A percentile compares a stretch with the other conserved stretches of the same genome.
phyloP scores from a whole-genome alignment of 805 yeast species.

The Tetrapisispora fleetii region DNA sequence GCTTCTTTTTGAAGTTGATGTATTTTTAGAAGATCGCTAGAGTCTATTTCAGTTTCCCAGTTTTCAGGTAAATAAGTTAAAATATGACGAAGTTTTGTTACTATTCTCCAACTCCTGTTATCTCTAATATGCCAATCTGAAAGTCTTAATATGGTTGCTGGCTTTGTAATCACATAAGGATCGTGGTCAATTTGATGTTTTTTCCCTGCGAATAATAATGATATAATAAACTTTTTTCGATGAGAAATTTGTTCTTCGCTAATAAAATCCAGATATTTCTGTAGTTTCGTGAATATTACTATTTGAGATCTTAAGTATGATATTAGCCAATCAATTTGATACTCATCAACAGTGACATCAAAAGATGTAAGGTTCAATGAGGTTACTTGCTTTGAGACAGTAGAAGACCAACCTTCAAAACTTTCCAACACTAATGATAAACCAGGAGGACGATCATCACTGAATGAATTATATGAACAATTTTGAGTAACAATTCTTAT shows the following conservation, averaged over 20 bases:
- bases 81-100: constrained; percentile 71
- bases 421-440: constrained; percentile 21
- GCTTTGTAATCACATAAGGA: constrained; percentile 83
- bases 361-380: constrained; percentile 25
- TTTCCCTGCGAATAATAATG: constrained; percentile 39
- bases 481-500: constrained; percentile 10
- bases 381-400: constrained; percentile 9
- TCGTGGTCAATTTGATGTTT: constrained; percentile 58
- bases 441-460: constrained; percentile 20
- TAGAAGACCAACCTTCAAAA: constrained; percentile 23
- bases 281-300: constrained; percentile 6
- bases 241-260: constrained; percentile 8
- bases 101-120: constrained; percentile 79
- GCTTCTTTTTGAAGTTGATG: constrained; percentile 37
- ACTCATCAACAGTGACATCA: constrained; percentile 26
- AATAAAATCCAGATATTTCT: constrained; percentile 2
- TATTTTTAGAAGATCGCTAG: not conserved
- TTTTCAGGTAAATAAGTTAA: constrained; percentile 44
- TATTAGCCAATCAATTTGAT: constrained; percentile 30
- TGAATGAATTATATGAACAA: not conserved
- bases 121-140: constrained; percentile 66
- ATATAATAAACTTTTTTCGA: constrained; percentile 32
- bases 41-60: constrained; percentile 32
- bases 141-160: constrained; percentile 70
- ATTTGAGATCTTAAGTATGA: constrained; percentile 11